Evolutionary conservation across 345 rosid genomes (phyloP), one percentile per base, ranked within the genome.

Genomic region (Corchorus olitorius): DNA sequence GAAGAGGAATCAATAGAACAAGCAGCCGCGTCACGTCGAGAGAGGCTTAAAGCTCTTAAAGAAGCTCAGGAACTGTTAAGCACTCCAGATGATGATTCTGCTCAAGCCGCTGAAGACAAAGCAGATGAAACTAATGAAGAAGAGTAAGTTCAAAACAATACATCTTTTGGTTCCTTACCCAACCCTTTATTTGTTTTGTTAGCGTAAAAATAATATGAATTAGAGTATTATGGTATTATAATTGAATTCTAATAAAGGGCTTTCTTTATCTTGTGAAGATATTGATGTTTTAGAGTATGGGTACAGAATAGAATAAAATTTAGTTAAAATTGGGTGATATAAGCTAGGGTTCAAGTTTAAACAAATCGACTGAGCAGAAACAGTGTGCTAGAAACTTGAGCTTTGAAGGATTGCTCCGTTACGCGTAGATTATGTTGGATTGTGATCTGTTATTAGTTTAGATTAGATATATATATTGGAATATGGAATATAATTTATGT

Each of bases 11-110:
- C 94, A 4, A 66, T 89, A 9, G 97, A 90, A 79, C 94, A 87
- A 70, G 91, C 90, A 7, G 89, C 92, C 55, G 93, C 89, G 5
- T 84, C 83, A 14, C 97, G 97, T 35, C 79, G 89, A 74, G 98
- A 94, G 91, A 88, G 95, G 77, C 84, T 94, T 48, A 89, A 73
- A 72, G 97, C 94, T 81, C 88, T 94, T 48, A 91, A 77, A 78
- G 92, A 87, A 71, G 97, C 98, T 72, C 89, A 89, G 80, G 92
- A 94, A 65, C 83, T 94, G 2, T 54, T 86, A 16, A 84, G 53
- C 67, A 77, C 86, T 34, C 90, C 87, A 2, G 89, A 89, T 46
- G 90, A 82, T 27, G 88, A 65, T 45, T 74, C 84, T 43, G 78
- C 74, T 54, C 86, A 66, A 54, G 76, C 77, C 3, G 82, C 77